phyloP scores from a whole-genome alignment of 208 protist genomes.

The Lotmaria passim region DNA sequence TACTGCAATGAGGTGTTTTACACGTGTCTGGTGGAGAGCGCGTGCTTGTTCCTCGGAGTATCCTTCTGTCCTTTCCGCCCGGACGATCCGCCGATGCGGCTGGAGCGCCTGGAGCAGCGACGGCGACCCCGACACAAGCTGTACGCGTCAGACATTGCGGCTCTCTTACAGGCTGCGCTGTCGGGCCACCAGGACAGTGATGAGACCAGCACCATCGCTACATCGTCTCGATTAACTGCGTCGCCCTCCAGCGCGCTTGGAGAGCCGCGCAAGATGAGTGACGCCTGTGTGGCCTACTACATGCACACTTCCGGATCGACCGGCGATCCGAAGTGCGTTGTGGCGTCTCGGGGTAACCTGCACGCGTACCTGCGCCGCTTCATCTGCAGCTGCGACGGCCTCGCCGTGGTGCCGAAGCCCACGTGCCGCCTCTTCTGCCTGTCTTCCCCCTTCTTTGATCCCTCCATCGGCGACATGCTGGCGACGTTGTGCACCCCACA shows the following conservation, averaged over 20 bases:
- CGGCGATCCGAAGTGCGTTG: constrained; percentile 59
- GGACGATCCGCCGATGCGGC: constrained; percentile 41
- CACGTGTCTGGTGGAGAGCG: constrained; percentile 48
- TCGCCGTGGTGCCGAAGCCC: constrained; percentile 11
- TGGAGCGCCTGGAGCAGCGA: constrained; percentile 24
- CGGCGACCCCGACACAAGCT: constrained; percentile 31
- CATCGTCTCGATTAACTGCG: neutral
- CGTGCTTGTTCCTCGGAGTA: constrained; percentile 42
- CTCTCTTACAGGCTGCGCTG: constrained; percentile 23
- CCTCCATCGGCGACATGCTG: constrained; percentile 64
- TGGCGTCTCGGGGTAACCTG: constrained; percentile 49
- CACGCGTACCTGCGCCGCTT: constrained; percentile 49
- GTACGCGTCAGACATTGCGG: constrained; percentile 17
- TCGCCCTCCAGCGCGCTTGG: too few species aligned
- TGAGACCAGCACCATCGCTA: neutral
- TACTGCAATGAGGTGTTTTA: constrained; percentile 51
- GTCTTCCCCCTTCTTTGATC: constrained; percentile 65
- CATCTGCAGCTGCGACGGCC: constrained; percentile 25
- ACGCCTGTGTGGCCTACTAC: constrained; percentile 50
- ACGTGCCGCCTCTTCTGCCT: constrained; percentile 41
- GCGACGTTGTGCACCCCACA: constrained; percentile 38
- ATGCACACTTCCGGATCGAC: constrained; percentile 73
- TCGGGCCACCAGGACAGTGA: neutral
- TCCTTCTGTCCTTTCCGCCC: constrained; percentile 58
- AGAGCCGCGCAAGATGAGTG: neutral